phyloP scores from a whole-genome alignment of 148 eudicot genomes.

The Amaranthus palmeri region DNA sequence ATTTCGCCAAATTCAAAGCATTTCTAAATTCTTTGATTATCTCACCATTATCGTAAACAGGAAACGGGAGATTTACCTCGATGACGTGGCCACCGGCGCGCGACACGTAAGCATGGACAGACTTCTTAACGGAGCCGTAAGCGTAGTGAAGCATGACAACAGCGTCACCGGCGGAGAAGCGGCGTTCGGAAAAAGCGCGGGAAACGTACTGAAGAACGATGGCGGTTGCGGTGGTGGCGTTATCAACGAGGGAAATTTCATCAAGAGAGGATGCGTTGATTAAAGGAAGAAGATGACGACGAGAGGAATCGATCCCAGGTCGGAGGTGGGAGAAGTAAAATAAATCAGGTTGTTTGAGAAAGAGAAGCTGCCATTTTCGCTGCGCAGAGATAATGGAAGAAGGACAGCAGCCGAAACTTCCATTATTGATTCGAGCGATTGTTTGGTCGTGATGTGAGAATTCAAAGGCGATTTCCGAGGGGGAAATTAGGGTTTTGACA shows the following conservation, averaged over 20 bases:
- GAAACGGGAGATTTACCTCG: conserved; percentile 79
- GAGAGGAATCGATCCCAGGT: conserved; percentile 54
- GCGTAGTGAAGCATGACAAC: conserved; percentile 81
- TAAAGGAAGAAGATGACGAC: conserved; percentile 46
- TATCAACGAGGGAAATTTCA: conserved; percentile 76
- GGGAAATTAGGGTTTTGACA: conserved; percentile 31
- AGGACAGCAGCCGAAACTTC: conserved; percentile 88
- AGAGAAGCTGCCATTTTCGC: conserved; percentile 47
- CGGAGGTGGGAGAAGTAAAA: conserved; percentile 61
- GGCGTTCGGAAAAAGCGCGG: conserved; percentile 48
- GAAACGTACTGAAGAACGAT: conserved; percentile 66
- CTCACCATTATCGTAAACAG: conserved; percentile 46
- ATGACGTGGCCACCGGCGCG: conserved; percentile 80
- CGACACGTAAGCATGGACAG: conserved; percentile 67
- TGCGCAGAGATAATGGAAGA: conserved; percentile 56
- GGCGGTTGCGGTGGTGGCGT: conserved; percentile 96
- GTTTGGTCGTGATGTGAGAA: conserved; percentile 70
- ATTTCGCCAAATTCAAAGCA: conserved; percentile 51
- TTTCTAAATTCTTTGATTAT: conserved; percentile 57
- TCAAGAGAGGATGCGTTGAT: conserved; percentile 71
- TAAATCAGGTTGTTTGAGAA: conserved; percentile 64
- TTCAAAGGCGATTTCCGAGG: conserved; percentile 42
- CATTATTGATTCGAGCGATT: conserved; percentile 80
- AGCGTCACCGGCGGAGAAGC: conserved; percentile 50
- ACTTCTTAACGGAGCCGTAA: conserved; percentile 79